These are phyloP conservation scores for Plasmodium vivax DNA, from an alignment of 169 alveolate genomes.

Conservation along the genomic window DNA sequence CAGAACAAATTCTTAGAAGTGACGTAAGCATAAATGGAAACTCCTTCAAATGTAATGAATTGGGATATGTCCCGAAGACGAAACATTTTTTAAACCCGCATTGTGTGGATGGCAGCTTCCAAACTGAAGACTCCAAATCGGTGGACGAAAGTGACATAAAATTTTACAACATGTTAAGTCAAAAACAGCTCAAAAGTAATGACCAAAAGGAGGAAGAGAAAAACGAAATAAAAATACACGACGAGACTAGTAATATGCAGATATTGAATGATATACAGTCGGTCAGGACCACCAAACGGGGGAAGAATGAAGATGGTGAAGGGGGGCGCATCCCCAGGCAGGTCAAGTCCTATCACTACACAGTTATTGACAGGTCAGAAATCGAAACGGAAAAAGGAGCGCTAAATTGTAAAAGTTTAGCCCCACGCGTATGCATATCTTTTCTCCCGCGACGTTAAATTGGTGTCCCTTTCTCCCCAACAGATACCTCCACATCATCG, in stretches of 20 bases:
- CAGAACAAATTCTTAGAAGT: constrained; percentile 6
- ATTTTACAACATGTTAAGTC: constrained; percentile 41
- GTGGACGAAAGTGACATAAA: constrained; percentile 44
- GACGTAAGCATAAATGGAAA: constrained; percentile 22
- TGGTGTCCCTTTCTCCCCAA: neutral
- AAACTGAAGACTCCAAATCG: neutral
- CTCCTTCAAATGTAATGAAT: constrained; percentile 15
- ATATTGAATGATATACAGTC: constrained; percentile 48
- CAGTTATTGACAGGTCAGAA: constrained; percentile 53
- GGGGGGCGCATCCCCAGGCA: constrained; percentile 30
- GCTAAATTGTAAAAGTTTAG: neutral
- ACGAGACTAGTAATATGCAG: constrained; percentile 2
- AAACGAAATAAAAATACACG: constrained; percentile 29
- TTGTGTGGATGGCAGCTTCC: constrained; percentile 3
- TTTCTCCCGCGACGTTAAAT: neutral
- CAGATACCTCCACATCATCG: constrained; percentile 54
- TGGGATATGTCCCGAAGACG: constrained; percentile 47
- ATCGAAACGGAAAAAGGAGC: neutral
- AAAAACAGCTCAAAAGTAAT: constrained; percentile 36
- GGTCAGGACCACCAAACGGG: constrained; percentile 40
- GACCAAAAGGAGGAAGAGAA: constrained; percentile 5
- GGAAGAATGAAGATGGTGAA: neutral
- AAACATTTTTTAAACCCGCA: constrained; percentile 62
- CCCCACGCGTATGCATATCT: neutral
- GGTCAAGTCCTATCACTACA: constrained; percentile 53